A percentile compares a stretch with the other conserved stretches of the same genome.
Conservation (phyloP, 1,284 basidiomycete genomes). For the Ganoderma lingzhi region DNA sequence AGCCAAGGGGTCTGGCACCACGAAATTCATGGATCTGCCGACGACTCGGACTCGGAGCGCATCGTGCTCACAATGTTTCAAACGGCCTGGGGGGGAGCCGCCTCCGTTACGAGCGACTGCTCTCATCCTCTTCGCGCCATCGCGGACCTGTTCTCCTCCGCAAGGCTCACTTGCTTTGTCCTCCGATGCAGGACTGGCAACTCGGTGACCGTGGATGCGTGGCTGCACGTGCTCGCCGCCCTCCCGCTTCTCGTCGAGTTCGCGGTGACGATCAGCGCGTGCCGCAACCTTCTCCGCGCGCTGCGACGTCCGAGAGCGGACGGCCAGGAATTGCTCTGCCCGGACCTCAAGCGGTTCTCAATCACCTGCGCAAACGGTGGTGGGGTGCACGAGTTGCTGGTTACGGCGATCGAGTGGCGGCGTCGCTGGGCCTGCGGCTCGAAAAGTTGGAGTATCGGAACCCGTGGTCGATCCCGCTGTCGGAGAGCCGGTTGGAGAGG, state of each 20-base stretch:
- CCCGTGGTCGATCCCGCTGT: background rate
- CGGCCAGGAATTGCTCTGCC: background rate
- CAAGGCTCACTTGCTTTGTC: background rate
- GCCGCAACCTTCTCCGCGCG: conserved; percentile 4
- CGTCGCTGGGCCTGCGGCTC: background rate
- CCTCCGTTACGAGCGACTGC: background rate
- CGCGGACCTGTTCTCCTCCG: background rate
- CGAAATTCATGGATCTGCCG: background rate
- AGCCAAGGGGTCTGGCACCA: background rate
- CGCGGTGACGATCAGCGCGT: background rate
- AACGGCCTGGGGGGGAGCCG: background rate
- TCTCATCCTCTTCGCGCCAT: background rate
- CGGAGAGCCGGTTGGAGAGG: conserved; percentile 4
- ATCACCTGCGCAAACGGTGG: conserved; percentile 7
- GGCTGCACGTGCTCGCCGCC: conserved; percentile 3
- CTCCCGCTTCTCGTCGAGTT: conserved; percentile 1
- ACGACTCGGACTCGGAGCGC: background rate
- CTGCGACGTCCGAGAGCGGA: background rate
- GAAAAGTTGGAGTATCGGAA: conserved; percentile 9
- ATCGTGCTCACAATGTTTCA: background rate
- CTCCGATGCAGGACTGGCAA: conserved; percentile 1
- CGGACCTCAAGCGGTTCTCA: background rate
- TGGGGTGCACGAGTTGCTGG: conserved; percentile 9
- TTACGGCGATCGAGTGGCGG: conserved; percentile 11
- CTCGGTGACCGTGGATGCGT: conserved; percentile 2